These are phyloP conservation scores for Haplosporangium sp. DNA, from an alignment of 371 early-diverging fungal species.

Conservation along the genomic window DNA sequence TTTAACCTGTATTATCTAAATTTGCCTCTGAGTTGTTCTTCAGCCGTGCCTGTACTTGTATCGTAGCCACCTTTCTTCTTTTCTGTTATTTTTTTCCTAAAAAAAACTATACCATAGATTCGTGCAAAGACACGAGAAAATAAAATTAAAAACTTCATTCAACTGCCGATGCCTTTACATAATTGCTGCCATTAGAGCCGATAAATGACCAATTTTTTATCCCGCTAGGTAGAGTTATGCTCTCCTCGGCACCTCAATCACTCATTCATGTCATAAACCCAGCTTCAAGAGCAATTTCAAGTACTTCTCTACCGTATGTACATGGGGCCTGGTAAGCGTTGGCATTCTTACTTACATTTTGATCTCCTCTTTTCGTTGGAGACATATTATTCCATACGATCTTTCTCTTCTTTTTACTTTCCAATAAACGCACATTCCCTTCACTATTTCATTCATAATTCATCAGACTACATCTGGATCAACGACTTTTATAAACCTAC, in stretches of 20 bases:
- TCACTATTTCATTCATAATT: too few species aligned
- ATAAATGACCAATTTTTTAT: conserved; percentile 22
- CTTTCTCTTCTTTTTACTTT: too few species aligned
- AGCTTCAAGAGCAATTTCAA: not conserved
- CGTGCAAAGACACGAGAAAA: not conserved
- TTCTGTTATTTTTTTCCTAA: not conserved
- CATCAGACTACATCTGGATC: too few species aligned
- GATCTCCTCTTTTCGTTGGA: not conserved
- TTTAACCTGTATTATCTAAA: conserved; percentile 9
- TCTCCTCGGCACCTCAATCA: not conserved
- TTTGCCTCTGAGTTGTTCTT: not conserved
- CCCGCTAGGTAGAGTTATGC: conserved; percentile 3
- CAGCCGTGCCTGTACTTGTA: not conserved
- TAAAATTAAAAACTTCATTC: not conserved
- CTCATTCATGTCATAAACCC: conserved; percentile 1
- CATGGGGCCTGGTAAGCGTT: not conserved
- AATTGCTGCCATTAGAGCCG: not conserved
- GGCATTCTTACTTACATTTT: not conserved
- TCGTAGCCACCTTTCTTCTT: not conserved
- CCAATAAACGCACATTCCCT: too few species aligned
- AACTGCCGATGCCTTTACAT: not conserved
- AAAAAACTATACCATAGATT: conserved; percentile 10
- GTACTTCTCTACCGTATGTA: not conserved
- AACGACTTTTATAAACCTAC: too few species aligned
- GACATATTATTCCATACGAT: too few species aligned